Evolutionary conservation across 2,329 filamentous ascomycete species (phyloP).

Genomic region (Colletotrichum tabaci): DNA sequence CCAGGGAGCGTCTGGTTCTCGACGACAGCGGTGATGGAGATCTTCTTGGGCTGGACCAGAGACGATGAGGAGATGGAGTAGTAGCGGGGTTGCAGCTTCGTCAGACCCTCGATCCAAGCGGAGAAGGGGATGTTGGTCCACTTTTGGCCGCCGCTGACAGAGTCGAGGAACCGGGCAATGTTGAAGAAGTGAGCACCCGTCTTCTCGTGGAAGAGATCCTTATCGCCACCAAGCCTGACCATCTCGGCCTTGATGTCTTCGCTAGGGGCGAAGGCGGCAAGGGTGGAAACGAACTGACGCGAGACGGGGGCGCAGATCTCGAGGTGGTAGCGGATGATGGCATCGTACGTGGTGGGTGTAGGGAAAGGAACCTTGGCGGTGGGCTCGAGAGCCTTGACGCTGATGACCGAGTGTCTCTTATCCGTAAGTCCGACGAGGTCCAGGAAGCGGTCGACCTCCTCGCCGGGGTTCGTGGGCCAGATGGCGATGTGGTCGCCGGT

Average conservation of each 20-base stretch:
- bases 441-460: constrained; percentile 92
- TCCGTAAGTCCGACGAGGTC: constrained; percentile 80
- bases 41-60: constrained; percentile 91
- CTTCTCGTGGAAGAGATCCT: constrained; percentile 94
- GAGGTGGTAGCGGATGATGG: constrained; percentile 94
- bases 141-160: constrained; percentile 78
- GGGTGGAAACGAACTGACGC: constrained; percentile 90
- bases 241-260: constrained; percentile 90
- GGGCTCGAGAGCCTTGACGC: constrained; percentile 91
- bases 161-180: constrained; percentile 86
- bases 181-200: constrained; percentile 87
- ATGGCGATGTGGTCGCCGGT: constrained; percentile 98
- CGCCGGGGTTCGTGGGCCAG: constrained; percentile 96
- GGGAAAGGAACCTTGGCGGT: constrained; percentile 99
- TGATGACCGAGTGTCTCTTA: constrained; percentile 87
- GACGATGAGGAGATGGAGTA: constrained; percentile 99
- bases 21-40: constrained; percentile 95
- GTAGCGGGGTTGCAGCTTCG: constrained; percentile 97
- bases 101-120: constrained; percentile 91
- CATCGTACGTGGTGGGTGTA: constrained; percentile 95
- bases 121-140: constrained; percentile 95
- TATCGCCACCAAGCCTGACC: constrained; percentile 89
- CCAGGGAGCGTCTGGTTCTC: constrained; percentile 86
- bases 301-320: constrained; percentile 97
- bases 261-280: constrained; percentile 90